Conservation (phyloP, 2,329 filamentous ascomycete genomes). For the Zasmidium citrigriseum region DNA sequence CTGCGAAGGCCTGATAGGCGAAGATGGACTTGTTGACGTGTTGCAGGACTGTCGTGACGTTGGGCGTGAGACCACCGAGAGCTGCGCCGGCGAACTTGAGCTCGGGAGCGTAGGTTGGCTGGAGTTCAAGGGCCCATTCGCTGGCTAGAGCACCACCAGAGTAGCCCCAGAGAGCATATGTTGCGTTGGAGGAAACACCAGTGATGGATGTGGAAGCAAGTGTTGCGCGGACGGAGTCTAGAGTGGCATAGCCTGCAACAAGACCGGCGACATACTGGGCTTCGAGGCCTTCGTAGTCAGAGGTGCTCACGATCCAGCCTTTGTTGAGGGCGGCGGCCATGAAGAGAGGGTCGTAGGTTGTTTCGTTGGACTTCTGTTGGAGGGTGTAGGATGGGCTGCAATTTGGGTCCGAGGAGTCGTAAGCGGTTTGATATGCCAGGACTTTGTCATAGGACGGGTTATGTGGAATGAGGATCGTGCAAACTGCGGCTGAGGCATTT, state of each 20-base stretch:
- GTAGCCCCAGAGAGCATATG: conserved; percentile 43
- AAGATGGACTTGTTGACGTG: conserved; percentile 28
- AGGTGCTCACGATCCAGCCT: conserved; percentile 26
- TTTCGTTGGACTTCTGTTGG: conserved; percentile 10
- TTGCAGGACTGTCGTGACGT: conserved; percentile 27
- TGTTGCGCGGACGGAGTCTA: conserved; percentile 31
- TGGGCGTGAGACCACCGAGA: conserved; percentile 34
- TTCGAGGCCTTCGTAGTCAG: conserved; percentile 31
- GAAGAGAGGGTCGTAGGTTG: conserved; percentile 8
- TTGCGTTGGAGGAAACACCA: not conserved
- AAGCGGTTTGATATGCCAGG: conserved; percentile 17
- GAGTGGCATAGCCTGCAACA: conserved; percentile 27
- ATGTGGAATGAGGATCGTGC: conserved; percentile 16
- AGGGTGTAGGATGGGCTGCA: conserved; percentile 39
- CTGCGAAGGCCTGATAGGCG: conserved; percentile 28
- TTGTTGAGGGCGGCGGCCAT: conserved; percentile 20
- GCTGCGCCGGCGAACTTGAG: conserved; percentile 33
- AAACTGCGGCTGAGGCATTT: conserved; percentile 13
- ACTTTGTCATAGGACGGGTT: conserved; percentile 13
- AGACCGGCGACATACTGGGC: conserved; percentile 29
- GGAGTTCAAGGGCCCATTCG: conserved; percentile 45
- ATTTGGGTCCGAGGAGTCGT: conserved; percentile 41
- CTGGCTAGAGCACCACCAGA: conserved; percentile 56
- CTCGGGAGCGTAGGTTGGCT: conserved; percentile 31
- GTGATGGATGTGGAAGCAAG: conserved; percentile 12